Evolutionary conservation across 306 rosid species (phyloP).

Genomic region (Delonix regia): DNA sequence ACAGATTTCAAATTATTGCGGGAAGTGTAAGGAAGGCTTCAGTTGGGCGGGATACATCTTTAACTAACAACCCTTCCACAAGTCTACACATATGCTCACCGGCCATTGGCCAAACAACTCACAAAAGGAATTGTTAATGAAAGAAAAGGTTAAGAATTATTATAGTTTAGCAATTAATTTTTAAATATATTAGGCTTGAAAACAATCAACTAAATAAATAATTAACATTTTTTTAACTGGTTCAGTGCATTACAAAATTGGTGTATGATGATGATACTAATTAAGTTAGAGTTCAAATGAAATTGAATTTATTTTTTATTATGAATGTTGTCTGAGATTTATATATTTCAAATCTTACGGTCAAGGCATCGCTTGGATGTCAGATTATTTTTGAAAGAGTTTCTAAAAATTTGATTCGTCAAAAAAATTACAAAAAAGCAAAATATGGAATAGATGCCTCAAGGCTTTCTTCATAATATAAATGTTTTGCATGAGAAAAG

Average conservation of each 20-base stretch:
- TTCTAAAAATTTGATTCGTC: not conserved
- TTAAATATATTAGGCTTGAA: not conserved
- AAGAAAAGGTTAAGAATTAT: not conserved
- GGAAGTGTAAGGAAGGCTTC: conserved; percentile 78
- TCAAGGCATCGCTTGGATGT: not conserved
- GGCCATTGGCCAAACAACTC: not conserved
- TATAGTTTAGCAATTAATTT: not conserved
- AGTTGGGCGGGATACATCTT: conserved; percentile 67
- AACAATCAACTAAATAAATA: not conserved
- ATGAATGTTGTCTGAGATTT: no score
- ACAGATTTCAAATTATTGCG: conserved; percentile 64
- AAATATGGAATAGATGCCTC: not conserved
- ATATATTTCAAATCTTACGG: not conserved
- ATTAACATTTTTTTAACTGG: no score
- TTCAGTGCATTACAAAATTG: not conserved
- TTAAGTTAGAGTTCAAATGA: no score
- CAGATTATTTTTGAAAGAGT: not conserved
- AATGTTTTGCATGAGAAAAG: no score
- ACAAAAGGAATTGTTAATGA: not conserved
- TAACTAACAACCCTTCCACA: conserved; percentile 50
- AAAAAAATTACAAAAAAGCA: no score
- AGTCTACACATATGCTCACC: conserved; percentile 8
- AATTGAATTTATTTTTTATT: no score
- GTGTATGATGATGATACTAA: no score
- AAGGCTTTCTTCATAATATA: not conserved